Percentiles rank a stretch among this genome's conserved stretches.
phyloP scores from a whole-genome alignment of 495 filamentous ascomycete genomes.

The Rostrohypoxylon terebratum region DNA sequence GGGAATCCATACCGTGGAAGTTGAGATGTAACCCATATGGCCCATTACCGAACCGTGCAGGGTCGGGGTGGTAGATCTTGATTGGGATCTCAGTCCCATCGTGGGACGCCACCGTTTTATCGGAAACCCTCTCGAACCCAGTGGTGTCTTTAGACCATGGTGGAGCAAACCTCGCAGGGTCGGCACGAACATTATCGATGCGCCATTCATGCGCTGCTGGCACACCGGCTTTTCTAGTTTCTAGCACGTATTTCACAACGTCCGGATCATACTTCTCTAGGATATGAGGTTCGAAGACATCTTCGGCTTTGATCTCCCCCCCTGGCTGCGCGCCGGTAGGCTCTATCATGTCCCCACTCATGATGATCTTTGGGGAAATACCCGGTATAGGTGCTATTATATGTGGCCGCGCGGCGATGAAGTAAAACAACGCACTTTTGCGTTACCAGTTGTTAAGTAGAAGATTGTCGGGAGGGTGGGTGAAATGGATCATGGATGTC shows the following conservation, averaged over 20 bases:
- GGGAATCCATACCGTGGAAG: conserved; percentile 55
- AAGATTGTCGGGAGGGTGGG: neutral
- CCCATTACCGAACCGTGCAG: conserved; percentile 49
- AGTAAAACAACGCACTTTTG: conserved; percentile 1
- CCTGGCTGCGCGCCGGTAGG: neutral
- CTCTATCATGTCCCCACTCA: neutral
- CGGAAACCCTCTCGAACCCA: conserved; percentile 52
- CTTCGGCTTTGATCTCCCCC: conserved; percentile 26
- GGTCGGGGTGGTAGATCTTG: conserved; percentile 60
- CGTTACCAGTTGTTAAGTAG: neutral
- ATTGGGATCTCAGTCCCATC: conserved; percentile 58
- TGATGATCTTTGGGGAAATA: neutral
- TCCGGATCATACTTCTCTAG: conserved; percentile 38
- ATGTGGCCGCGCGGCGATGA: neutral
- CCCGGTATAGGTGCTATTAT: neutral
- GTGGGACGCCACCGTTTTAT: conserved; percentile 52
- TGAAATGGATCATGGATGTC: too few relatives aligned
- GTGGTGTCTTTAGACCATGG: conserved; percentile 53
- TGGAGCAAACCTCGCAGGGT: conserved; percentile 54
- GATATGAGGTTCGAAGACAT: conserved; percentile 38
- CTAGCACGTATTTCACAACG: conserved; percentile 33
- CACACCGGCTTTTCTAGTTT: conserved; percentile 11
- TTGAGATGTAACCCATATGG: conserved; percentile 63
- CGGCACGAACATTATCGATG: conserved; percentile 56
- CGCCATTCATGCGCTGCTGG: conserved; percentile 52